Evolutionary conservation across 495 filamentous ascomycete genomes (phyloP), one percentile per base, ranked within the genome.

Genomic region (Penicillium macrosclerotiorum): DNA sequence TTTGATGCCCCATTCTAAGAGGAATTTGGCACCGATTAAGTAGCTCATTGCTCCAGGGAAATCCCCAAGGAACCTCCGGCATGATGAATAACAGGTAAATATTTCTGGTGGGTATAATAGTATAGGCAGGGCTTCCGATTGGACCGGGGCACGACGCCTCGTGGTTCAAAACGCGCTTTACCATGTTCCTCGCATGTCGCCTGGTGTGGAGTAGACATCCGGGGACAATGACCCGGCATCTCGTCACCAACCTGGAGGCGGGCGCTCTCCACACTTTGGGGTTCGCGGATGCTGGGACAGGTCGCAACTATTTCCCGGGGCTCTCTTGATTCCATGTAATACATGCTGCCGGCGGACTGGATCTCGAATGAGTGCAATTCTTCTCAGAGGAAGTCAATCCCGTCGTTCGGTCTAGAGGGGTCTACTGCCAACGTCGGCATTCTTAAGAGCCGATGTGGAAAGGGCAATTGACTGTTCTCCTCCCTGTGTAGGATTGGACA

Each of bases 121-220:
- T n/a, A n/a, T n/a, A n/a, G n/a, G n/a, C 20, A 12, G 8, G n/a
- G 26, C 23, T 37, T 58, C 59, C 59, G 43, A 52, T 62, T 58
- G 59, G 51, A 42, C 49, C 43, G 40, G 27, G 30, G 4, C 4
- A 5, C 13, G 7, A 41, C 14, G 26, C 36, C 39, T 37, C 11
- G 16, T 29, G 42, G 18, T 16, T 11, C n/a, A n/a, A 27, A 48
- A 25, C 39, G 53, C 39, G 37, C 26, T 47, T 49, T 37, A 39
- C 47, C 52, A 45, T 11, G 23, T 35, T 32, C 42, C 13, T 53
- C 37, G 50, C 33, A 26, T 49, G 45, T 14, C 23, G 27, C 26
- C 25, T 47, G 45, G 52, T 39, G 56, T 54, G 59, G 59, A 62
- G 52, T 27, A 46, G 35, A 60, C 31, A 57, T 60, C 59, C 59